phyloP scores from a whole-genome alignment of 176 grass and related monocot genomes.

The Aegilops umbellulata region DNA sequence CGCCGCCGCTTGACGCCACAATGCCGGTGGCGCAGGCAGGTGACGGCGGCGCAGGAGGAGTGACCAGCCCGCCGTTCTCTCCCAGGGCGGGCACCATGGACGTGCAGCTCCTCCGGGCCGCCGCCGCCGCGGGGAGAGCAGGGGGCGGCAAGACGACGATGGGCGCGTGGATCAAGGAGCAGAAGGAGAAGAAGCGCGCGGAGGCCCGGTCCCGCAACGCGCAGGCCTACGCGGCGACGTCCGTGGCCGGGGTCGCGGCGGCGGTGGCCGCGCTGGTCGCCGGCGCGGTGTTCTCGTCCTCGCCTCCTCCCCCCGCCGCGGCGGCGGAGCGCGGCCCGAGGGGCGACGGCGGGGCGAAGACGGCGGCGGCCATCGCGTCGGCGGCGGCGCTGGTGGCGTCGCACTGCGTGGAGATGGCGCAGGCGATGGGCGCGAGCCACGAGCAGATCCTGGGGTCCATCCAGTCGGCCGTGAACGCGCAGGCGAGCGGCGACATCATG shows the following conservation, averaged over 20 bases:
- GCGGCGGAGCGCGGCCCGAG: not conserved
- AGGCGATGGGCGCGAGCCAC: conserved; percentile 73
- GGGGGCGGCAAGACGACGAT: conserved; percentile 60
- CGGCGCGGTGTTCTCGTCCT: conserved; percentile 59
- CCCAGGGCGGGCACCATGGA: conserved; percentile 56
- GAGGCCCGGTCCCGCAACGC: conserved; percentile 83
- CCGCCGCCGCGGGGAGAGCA: conserved; percentile 29
- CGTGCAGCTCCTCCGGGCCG: conserved; percentile 52
- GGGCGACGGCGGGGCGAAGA: conserved; percentile 39
- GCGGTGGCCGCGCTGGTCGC: conserved; percentile 83
- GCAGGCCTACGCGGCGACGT: conserved; percentile 83
- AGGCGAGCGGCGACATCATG: conserved; percentile 85
- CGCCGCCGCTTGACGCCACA: not conserved
- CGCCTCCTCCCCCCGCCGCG: not conserved
- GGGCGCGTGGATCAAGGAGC: conserved; percentile 89
- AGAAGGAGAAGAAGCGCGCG: conserved; percentile 85
- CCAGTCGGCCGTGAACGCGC: conserved; percentile 86
- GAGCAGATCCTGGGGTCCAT: conserved; percentile 75
- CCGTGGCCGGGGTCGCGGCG: conserved; percentile 83
- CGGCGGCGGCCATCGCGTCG: conserved; percentile 59
- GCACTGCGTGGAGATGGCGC: conserved; percentile 95
- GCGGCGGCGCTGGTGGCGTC: conserved; percentile 87
- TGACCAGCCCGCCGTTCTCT: conserved; percentile 54
- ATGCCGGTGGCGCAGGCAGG: not conserved
- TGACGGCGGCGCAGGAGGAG: not conserved